Conservation (phyloP, 768 basidiomycete genomes). For the Boletus rufocinnamomeus region DNA sequence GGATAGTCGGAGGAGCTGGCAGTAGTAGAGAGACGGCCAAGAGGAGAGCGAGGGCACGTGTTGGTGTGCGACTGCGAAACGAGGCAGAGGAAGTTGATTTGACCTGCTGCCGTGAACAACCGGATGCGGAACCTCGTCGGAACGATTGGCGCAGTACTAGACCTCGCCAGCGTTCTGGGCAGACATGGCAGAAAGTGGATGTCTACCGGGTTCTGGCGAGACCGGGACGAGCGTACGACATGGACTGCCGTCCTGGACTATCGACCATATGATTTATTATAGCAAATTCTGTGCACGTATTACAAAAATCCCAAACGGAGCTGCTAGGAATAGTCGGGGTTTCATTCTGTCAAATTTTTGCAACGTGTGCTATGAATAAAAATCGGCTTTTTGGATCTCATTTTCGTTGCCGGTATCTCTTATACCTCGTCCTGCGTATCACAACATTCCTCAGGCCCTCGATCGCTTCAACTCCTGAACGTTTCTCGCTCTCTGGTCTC, state of each 20-base stretch:
- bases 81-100: not conserved
- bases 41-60: slow-evolving; percentile 1
- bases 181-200: slow-evolving; percentile 14
- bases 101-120: slow-evolving; percentile 18
- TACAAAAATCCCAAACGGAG: slow-evolving; percentile 28
- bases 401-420: slow-evolving; percentile 28
- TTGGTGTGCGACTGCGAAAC: not conserved
- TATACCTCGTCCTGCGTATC: slow-evolving; percentile 23
- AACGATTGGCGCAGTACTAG: slow-evolving; percentile 18
- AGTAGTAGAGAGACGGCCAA: not conserved
- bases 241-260: slow-evolving; percentile 24
- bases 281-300: slow-evolving; percentile 13
- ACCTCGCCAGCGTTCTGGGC: slow-evolving; percentile 12
- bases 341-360: slow-evolving; percentile 34
- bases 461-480: slow-evolving; percentile 18
- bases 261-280: slow-evolving; percentile 20
- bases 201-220: slow-evolving; percentile 17
- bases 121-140: slow-evolving; percentile 24
- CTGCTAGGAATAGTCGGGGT: slow-evolving; percentile 35
- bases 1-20: not conserved
- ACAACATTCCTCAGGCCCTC: slow-evolving; percentile 12
- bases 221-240: slow-evolving; percentile 19
- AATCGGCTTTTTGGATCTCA: slow-evolving; percentile 12
- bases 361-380: slow-evolving; percentile 27
- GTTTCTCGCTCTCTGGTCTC: not conserved